Evolutionary conservation across 805 yeast genomes (phyloP).

Genomic region (Hyphopichia homilentoma): DNA sequence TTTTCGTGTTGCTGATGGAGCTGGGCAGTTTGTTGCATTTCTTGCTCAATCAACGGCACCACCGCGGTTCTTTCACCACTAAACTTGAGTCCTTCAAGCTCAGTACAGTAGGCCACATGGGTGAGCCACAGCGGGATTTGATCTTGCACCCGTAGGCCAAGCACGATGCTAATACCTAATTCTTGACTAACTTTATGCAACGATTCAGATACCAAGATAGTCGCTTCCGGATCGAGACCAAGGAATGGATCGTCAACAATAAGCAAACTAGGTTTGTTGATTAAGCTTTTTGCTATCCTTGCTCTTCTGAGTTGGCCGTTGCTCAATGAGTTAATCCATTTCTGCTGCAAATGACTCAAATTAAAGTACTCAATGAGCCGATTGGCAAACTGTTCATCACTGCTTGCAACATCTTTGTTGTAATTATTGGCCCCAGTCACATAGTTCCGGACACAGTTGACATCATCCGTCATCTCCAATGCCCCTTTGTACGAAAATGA

Average conservation of each 20-base stretch:
- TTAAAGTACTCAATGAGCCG: constrained; percentile 47
- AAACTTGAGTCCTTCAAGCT: constrained; percentile 47
- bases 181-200: constrained; percentile 28
- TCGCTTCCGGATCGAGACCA: constrained; percentile 81
- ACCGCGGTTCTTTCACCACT: constrained; percentile 44
- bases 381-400: constrained; percentile 27
- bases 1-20: constrained; percentile 6
- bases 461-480: constrained; percentile 53
- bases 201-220: constrained; percentile 54
- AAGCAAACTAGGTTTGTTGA: constrained; percentile 60
- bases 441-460: constrained; percentile 50
- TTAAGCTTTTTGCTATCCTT: constrained; percentile 71
- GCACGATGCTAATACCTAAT: constrained; percentile 53
- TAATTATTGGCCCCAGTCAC: constrained; percentile 58
- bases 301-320: constrained; percentile 95
- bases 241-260: constrained; percentile 89
- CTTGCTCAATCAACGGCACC: constrained; percentile 9
- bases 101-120: constrained; percentile 60
- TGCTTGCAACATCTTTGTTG: constrained; percentile 30
- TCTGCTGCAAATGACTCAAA: constrained; percentile 52
- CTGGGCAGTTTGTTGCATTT: constrained; percentile 6
- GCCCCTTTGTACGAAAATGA: constrained; percentile 68
- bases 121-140: constrained; percentile 75
- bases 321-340: constrained; percentile 84
- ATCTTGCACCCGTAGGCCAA: constrained; percentile 80